Evolutionary conservation across 306 rosid genomes (phyloP).

Genomic region (Citrullus amarus): DNA sequence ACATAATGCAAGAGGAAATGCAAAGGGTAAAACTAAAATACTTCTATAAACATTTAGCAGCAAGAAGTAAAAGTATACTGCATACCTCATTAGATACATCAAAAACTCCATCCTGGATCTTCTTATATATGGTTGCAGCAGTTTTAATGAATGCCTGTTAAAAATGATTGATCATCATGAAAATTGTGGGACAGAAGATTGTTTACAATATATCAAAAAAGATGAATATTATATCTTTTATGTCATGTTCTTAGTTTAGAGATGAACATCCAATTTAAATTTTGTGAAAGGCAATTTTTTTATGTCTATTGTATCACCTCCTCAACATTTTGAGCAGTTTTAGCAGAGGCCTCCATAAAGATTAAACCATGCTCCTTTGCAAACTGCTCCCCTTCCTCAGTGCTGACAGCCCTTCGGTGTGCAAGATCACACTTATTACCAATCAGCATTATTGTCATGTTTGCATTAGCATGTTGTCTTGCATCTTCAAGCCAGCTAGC

Average conservation of each 20-base stretch:
- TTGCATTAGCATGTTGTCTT: conserved; percentile 96
- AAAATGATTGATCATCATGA: background rate
- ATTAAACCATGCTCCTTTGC: conserved; percentile 95
- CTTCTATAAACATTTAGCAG: background rate
- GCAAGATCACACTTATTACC: conserved; percentile 97
- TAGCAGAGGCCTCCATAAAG: conserved; percentile 98
- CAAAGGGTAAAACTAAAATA: background rate
- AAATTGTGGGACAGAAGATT: background rate
- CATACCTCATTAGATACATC: conserved; percentile 97
- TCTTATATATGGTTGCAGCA: conserved; percentile 86
- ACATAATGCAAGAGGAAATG: background rate
- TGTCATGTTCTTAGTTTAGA: background rate
- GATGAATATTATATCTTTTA: background rate
- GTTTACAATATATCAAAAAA: background rate
- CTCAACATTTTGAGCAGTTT: conserved; percentile 96
- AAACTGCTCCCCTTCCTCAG: conserved; percentile 97
- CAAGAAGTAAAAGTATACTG: background rate
- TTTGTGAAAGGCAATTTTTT: background rate
- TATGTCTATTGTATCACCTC: conserved; percentile 43
- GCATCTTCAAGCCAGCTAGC: conserved; percentile 99
- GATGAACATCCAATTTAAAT: background rate
- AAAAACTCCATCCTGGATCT: conserved; percentile 92
- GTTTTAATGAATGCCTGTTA: conserved; percentile 86
- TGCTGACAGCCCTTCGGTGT: conserved; percentile 97
- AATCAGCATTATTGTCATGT: conserved; percentile 91